Evolutionary conservation across 805 yeast species (phyloP).

Genomic region (Candida ovalis): DNA sequence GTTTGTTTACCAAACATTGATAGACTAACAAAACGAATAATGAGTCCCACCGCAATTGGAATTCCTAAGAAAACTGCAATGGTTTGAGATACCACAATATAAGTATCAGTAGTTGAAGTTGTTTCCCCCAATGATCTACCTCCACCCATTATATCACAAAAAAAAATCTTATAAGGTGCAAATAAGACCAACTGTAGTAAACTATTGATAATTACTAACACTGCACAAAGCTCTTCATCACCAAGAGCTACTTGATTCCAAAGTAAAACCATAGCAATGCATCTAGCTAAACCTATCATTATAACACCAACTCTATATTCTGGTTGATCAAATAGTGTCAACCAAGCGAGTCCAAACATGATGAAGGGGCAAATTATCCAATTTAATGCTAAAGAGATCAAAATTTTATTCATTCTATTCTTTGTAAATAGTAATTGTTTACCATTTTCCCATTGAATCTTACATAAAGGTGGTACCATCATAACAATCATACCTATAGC

Average conservation of each 20-base stretch:
- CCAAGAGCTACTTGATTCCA: slow-evolving; percentile 58
- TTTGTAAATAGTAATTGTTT: slow-evolving; percentile 24
- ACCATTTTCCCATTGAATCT: slow-evolving; percentile 48
- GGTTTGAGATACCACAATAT: slow-evolving; percentile 41
- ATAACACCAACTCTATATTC: slow-evolving; percentile 54
- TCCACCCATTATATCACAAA: slow-evolving; percentile 40
- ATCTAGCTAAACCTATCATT: slow-evolving; percentile 56
- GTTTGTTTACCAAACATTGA: slow-evolving; percentile 28
- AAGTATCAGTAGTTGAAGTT: slow-evolving; percentile 20
- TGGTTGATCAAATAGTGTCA: slow-evolving; percentile 40
- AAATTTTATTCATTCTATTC: slow-evolving; percentile 28
- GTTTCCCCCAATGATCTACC: slow-evolving; percentile 7
- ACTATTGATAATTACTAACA: slow-evolving; percentile 49
- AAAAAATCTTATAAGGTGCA: slow-evolving; percentile 49
- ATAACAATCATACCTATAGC: slow-evolving; percentile 49
- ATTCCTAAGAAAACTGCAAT: slow-evolving; percentile 53
- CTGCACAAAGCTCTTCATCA: slow-evolving; percentile 46
- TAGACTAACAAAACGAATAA: slow-evolving; percentile 34
- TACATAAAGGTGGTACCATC: slow-evolving; percentile 57
- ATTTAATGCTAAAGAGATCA: slow-evolving; percentile 42
- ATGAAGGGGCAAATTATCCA: slow-evolving; percentile 56
- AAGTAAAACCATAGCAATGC: slow-evolving; percentile 59
- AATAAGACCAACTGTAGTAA: slow-evolving; percentile 47
- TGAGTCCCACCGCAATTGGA: slow-evolving; percentile 44
- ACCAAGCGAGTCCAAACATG: slow-evolving; percentile 57